Percentiles rank a stretch among this genome's conserved stretches.
Evolutionary conservation across 805 yeast genomes (phyloP).

Genomic region (Cyberlindnera subsufficiens): DNA sequence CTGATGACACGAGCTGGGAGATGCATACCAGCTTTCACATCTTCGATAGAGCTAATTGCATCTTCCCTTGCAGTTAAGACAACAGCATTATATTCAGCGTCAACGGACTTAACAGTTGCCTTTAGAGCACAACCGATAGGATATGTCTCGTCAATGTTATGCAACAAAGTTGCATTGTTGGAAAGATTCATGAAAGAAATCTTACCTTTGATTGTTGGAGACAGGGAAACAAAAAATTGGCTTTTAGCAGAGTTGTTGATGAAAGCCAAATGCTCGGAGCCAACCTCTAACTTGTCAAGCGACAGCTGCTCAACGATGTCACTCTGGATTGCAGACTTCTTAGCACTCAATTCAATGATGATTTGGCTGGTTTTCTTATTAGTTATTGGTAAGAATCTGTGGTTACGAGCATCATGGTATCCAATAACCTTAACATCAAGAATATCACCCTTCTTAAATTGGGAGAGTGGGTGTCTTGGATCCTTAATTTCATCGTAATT

Average conservation of each 20-base stretch:
- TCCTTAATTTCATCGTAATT: slow-evolving; percentile 48
- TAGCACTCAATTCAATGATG: slow-evolving; percentile 60
- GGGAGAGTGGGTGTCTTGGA: slow-evolving; percentile 48
- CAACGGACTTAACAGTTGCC: slow-evolving; percentile 49
- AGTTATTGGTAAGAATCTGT: slow-evolving; percentile 60
- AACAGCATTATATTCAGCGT: slow-evolving; percentile 45
- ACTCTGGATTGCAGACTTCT: slow-evolving; percentile 34
- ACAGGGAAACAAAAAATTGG: slow-evolving; percentile 58
- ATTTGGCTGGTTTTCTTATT: slow-evolving; percentile 49
- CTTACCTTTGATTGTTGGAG: slow-evolving; percentile 65
- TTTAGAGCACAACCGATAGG: slow-evolving; percentile 71
- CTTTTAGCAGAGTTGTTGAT: slow-evolving; percentile 62
- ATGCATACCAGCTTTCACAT: slow-evolving; percentile 46
- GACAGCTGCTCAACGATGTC: slow-evolving; percentile 25
- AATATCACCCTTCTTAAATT: slow-evolving; percentile 52
- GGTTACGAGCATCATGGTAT: slow-evolving; percentile 63
- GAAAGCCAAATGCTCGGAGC: slow-evolving; percentile 49
- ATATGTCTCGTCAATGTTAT: slow-evolving; percentile 46
- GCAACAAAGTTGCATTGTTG: slow-evolving; percentile 42
- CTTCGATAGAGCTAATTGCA: slow-evolving; percentile 36
- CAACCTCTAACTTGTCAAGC: slow-evolving; percentile 40
- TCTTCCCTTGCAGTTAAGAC: slow-evolving; percentile 44
- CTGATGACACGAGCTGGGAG: slow-evolving; percentile 60
- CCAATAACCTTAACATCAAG: slow-evolving; percentile 70
- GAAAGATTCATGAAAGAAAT: slow-evolving; percentile 60